A percentile compares a stretch with the other conserved stretches of the same genome.
phyloP scores from a whole-genome alignment of 164 flowering plant species.

The Macadamia tetraphylla region DNA sequence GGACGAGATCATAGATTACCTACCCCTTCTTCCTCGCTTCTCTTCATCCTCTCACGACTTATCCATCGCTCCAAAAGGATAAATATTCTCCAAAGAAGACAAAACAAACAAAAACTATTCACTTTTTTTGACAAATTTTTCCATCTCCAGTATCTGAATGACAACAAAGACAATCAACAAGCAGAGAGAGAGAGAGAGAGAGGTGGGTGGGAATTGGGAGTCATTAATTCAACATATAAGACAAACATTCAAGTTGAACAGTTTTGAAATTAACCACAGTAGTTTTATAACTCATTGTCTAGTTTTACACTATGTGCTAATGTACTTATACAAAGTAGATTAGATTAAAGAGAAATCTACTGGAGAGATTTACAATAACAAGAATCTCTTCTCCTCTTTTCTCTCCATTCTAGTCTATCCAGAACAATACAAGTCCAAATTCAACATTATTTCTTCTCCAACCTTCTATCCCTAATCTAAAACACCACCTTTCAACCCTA shows the following conservation, averaged over 20 bases:
- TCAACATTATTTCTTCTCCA: constrained; percentile 62
- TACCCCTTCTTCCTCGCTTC: constrained; percentile 30
- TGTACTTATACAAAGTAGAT: constrained; percentile 10
- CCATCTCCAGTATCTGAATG: too few relatives aligned
- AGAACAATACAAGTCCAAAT: not conserved
- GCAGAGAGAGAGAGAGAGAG: too few relatives aligned
- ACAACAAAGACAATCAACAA: too few relatives aligned
- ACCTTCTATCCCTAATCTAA: constrained; percentile 59
- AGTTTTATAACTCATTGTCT: constrained; percentile 1
- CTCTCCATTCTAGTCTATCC: not conserved
- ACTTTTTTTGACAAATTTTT: too few relatives aligned
- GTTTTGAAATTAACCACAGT: not conserved
- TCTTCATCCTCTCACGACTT: constrained; percentile 52
- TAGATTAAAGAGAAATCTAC: constrained; percentile 7
- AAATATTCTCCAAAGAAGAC: constrained; percentile 5
- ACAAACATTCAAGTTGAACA: not conserved
- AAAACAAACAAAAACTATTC: not conserved
- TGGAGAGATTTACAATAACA: constrained; percentile 15
- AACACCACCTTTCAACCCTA: constrained; percentile 51
- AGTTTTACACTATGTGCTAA: constrained; percentile 10
- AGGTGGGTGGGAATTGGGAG: too few relatives aligned
- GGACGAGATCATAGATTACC: constrained; percentile 44
- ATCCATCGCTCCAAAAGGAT: constrained; percentile 24
- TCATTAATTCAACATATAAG: too few relatives aligned
- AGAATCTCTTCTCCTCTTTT: constrained; percentile 9